Evolutionary conservation across 768 basidiomycete genomes (phyloP).

Genomic region (Filobasidium floriforme): DNA sequence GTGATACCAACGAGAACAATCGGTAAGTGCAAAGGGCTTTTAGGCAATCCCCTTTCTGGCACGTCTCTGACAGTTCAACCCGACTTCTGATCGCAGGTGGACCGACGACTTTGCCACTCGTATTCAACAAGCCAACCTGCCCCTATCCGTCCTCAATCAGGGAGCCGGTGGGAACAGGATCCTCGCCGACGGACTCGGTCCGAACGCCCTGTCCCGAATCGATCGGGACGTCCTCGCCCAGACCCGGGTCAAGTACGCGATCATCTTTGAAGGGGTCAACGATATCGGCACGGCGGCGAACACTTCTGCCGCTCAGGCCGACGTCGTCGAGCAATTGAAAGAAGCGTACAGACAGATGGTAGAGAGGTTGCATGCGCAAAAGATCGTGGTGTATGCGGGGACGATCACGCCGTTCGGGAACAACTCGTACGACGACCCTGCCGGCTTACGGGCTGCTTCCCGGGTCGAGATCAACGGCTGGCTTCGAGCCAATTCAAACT

Average conservation of each 20-base stretch:
- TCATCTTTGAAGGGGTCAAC: conserved; percentile 56
- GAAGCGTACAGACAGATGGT: conserved; percentile 51
- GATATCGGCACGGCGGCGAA: conserved; percentile 51
- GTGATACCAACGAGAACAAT: conserved; percentile 50
- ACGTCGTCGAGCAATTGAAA: conserved; percentile 49
- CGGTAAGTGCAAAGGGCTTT: too few relatives aligned
- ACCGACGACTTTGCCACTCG: conserved; percentile 51
- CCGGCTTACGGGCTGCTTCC: conserved; percentile 48
- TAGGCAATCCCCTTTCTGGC: too few relatives aligned
- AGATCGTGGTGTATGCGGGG: conserved; percentile 51
- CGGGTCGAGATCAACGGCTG: conserved; percentile 46
- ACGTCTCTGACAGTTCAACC: too few relatives aligned
- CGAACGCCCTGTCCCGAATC: conserved; percentile 42
- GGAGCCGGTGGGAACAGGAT: conserved; percentile 55
- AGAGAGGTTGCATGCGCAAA: conserved; percentile 47
- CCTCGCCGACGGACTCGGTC: conserved; percentile 51
- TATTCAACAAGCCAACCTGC: conserved; percentile 39
- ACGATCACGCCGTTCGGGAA: conserved; percentile 53
- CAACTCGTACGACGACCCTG: conserved; percentile 25
- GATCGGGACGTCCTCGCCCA: conserved; percentile 54
- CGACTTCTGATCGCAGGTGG: too few relatives aligned
- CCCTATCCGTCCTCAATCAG: conserved; percentile 49
- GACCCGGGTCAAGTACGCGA: conserved; percentile 49
- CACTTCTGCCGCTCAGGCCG: conserved; percentile 45
- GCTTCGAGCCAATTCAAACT: conserved; percentile 41